These are phyloP conservation scores for Russula olivacea DNA, from an alignment of 768 basidiomycete species.

Conservation along the genomic window DNA sequence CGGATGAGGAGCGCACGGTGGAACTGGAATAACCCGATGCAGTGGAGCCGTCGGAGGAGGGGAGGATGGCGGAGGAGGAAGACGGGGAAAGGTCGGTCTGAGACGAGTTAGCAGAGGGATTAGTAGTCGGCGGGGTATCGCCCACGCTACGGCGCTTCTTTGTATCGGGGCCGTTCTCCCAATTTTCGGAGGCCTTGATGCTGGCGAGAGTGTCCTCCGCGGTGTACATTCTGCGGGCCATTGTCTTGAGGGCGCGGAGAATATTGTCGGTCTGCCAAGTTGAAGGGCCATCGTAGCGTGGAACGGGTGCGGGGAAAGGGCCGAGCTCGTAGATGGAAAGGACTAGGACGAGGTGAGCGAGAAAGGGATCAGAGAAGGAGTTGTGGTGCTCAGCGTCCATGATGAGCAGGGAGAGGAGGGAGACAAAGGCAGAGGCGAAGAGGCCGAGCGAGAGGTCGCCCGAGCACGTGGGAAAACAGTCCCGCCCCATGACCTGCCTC, in stretches of 20 bases:
- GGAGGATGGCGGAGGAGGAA: background rate
- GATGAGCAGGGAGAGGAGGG: background rate
- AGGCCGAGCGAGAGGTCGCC: background rate
- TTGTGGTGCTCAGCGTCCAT: slow-evolving; percentile 9
- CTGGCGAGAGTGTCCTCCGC: slow-evolving; percentile 25
- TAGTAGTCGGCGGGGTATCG: slow-evolving; percentile 17
- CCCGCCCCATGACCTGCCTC: background rate
- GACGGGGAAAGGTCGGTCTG: slow-evolving; percentile 9
- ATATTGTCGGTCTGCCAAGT: slow-evolving; percentile 20
- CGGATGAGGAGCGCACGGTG: slow-evolving; percentile 14
- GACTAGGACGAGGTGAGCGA: slow-evolving; percentile 24
- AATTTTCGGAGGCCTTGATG: slow-evolving; percentile 23
- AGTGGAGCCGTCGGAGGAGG: slow-evolving; percentile 3
- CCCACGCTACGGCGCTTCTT: slow-evolving; percentile 27
- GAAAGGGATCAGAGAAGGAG: slow-evolving; percentile 18
- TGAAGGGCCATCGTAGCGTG: slow-evolving; percentile 25
- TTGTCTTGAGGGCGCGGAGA: background rate
- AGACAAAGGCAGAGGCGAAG: background rate
- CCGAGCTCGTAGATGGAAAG: slow-evolving; percentile 26
- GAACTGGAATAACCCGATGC: slow-evolving; percentile 14
- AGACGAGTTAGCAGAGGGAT: slow-evolving; percentile 18
- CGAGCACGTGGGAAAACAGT: background rate
- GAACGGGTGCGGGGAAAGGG: slow-evolving; percentile 23
- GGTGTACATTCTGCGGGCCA: background rate
- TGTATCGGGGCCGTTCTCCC: slow-evolving; percentile 24